phyloP scores from a whole-genome alignment of 208 protist genomes.

The Phytomonas francai region DNA sequence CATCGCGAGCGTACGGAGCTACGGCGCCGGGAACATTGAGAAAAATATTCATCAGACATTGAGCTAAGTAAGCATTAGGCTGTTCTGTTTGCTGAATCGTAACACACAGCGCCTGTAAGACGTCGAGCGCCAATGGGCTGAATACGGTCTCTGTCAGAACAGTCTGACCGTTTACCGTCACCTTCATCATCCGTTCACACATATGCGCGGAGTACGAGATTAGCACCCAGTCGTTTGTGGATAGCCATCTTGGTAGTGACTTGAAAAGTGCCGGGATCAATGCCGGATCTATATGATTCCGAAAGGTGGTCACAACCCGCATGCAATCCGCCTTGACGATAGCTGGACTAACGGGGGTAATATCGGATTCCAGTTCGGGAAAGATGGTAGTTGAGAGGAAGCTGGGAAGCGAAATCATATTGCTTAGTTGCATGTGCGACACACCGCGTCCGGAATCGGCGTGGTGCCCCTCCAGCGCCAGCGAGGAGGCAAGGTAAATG shows the following conservation, averaged over 20 bases:
- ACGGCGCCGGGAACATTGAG: slow-evolving; percentile 33
- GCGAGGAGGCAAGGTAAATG: slow-evolving; percentile 93
- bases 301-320: slow-evolving; percentile 93
- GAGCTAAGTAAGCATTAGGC: slow-evolving; percentile 91
- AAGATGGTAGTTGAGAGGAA: slow-evolving; percentile 87
- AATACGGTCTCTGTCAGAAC: slow-evolving; percentile 44
- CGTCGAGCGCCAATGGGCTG: slow-evolving; percentile 24
- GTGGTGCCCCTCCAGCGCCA: slow-evolving; percentile 73
- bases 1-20: slow-evolving; percentile 42
- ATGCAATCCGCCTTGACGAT: slow-evolving; percentile 94
- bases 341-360: slow-evolving; percentile 37
- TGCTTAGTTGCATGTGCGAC: slow-evolving; percentile 37
- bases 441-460: slow-evolving; percentile 51
- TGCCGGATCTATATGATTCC: slow-evolving; percentile 64
- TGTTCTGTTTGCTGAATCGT: slow-evolving; percentile 29
- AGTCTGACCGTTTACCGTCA: slow-evolving; percentile 24
- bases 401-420: slow-evolving; percentile 77
- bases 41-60: slow-evolving; percentile 82
- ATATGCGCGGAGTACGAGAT: slow-evolving; percentile 91
- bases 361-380: slow-evolving; percentile 66
- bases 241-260: slow-evolving; percentile 62
- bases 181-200: slow-evolving; percentile 86
- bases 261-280: slow-evolving; percentile 46
- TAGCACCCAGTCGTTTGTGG: slow-evolving; percentile 69
- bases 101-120: slow-evolving; percentile 87